Conservation (phyloP, 2,329 filamentous ascomycete genomes). For the Penicillium sp. region DNA sequence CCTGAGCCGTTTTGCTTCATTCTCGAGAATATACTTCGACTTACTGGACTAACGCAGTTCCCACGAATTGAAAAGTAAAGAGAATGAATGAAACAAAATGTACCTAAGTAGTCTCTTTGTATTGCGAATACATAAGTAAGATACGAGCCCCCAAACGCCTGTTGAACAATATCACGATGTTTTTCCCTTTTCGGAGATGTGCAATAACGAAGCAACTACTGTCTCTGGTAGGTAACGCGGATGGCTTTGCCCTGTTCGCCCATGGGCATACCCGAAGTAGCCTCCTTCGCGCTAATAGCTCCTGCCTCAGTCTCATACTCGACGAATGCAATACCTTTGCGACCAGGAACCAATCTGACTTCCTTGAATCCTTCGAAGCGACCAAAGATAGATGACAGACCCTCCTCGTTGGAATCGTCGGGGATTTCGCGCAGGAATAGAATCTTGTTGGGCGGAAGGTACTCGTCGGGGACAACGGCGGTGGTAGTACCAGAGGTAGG, state of each 20-base stretch:
- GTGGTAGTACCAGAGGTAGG: conserved; percentile 67
- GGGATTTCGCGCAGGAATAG: conserved; percentile 92
- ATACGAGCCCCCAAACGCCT: conserved; percentile 33
- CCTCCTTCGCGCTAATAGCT: conserved; percentile 92
- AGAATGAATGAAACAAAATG: neutral
- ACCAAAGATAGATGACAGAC: conserved; percentile 76
- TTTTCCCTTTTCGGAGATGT: conserved; percentile 9
- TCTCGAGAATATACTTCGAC: conserved; percentile 10
- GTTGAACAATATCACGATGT: conserved; percentile 20
- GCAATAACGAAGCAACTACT: conserved; percentile 41
- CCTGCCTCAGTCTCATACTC: conserved; percentile 91
- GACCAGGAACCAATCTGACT: conserved; percentile 81
- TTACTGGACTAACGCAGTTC: neutral
- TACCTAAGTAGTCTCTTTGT: conserved; percentile 8
- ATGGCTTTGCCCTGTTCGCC: conserved; percentile 74
- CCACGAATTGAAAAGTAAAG: neutral
- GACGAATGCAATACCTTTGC: conserved; percentile 89
- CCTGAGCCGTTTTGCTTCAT: conserved; percentile 3
- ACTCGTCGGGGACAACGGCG: conserved; percentile 90
- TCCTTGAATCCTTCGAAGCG: conserved; percentile 94
- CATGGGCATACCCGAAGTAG: conserved; percentile 79
- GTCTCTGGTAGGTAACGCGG: conserved; percentile 94
- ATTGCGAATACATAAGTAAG: conserved; percentile 16
- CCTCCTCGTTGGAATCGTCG: conserved; percentile 79
- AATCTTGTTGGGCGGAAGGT: conserved; percentile 95